Percentiles rank a stretch among this genome's conserved stretches.
These are phyloP conservation scores for Thielaviopsis musarum DNA, from an alignment of 2,329 filamentous ascomycete species.

Conservation along the genomic window DNA sequence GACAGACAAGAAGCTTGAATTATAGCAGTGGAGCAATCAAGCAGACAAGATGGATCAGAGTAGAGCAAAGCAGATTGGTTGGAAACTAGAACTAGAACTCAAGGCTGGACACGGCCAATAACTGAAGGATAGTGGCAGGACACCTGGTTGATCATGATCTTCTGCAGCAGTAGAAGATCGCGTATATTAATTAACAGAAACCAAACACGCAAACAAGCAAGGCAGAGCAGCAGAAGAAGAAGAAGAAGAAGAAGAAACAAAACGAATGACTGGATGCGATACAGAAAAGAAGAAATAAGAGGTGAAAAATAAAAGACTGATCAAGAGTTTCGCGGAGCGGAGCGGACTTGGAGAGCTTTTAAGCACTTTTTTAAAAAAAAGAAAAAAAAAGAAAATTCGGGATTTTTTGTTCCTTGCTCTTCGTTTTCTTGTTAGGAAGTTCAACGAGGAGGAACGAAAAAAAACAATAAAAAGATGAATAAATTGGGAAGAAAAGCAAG, in stretches of 20 bases:
- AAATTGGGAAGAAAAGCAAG: neutral
- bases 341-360: conserved; percentile 3
- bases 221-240: neutral
- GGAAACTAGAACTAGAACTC: neutral
- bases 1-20: no score
- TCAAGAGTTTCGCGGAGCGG: conserved; percentile 1
- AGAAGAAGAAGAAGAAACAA: neutral
- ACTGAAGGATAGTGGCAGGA: conserved; percentile 1
- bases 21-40: no score
- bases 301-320: neutral
- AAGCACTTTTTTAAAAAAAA: neutral
- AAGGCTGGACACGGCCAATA: conserved; percentile 10
- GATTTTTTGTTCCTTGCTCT: no score
- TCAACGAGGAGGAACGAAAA: neutral
- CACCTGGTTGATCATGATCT: conserved; percentile 9
- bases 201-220: neutral
- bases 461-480: neutral
- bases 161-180: neutral
- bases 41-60: neutral
- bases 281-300: neutral
- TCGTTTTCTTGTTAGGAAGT: neutral
- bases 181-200: neutral
- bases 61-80: neutral
- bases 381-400: neutral
- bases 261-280: neutral